Percentiles rank a stretch among this genome's conserved stretches.
Evolutionary conservation across 108 stramenopile genomes (phyloP).

Genomic region (Epipyxis sp.): DNA sequence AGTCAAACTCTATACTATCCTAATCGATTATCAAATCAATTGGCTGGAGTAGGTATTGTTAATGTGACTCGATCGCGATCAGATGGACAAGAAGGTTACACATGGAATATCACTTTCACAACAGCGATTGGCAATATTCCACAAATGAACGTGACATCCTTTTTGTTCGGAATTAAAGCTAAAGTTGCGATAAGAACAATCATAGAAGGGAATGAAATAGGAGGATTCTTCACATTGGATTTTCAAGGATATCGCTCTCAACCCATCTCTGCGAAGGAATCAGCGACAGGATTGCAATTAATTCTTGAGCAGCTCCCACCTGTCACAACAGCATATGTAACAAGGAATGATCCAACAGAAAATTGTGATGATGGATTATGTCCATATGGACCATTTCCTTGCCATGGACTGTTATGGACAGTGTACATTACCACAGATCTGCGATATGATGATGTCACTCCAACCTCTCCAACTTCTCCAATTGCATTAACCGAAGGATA

Average conservation of each 20-base stretch:
- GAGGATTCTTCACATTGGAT: constrained; percentile 61
- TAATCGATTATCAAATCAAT: background rate
- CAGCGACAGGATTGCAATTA: constrained; percentile 32
- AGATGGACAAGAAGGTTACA: constrained; percentile 35
- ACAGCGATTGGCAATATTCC: constrained; percentile 49
- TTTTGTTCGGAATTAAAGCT: constrained; percentile 55
- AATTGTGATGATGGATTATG: constrained; percentile 35
- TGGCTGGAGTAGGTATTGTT: constrained; percentile 41
- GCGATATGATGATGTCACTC: constrained; percentile 53
- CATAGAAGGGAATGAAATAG: constrained; percentile 61
- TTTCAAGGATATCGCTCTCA: constrained; percentile 56
- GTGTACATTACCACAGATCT: constrained; percentile 50
- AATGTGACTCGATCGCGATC: constrained; percentile 38
- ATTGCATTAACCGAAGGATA: constrained; percentile 30
- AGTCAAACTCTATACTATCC: no score
- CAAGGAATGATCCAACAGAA: constrained; percentile 29
- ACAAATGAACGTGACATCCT: constrained; percentile 40
- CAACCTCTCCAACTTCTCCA: constrained; percentile 54
- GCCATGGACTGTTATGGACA: constrained; percentile 59
- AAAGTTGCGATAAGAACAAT: constrained; percentile 43
- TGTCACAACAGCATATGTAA: constrained; percentile 22
- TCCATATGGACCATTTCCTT: constrained; percentile 49
- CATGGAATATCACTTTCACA: constrained; percentile 67
- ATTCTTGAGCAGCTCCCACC: constrained; percentile 30
- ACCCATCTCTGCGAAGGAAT: constrained; percentile 14